Base-by-base conservation (phyloP, 148 eudicot species). In the Rhododendron williamsianum region DNA sequence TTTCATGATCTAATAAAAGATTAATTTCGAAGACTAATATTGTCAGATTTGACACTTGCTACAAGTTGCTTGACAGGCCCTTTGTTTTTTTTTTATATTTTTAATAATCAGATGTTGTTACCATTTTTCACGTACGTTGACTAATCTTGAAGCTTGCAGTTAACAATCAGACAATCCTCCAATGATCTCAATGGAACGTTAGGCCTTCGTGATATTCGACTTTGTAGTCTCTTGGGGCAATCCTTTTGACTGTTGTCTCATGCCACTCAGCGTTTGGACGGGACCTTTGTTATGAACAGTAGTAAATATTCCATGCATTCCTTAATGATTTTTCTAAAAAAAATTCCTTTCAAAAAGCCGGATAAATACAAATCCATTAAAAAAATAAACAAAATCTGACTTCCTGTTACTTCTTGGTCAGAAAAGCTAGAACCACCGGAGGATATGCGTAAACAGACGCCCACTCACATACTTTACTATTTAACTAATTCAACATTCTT, bases 381-480 rank as follows among this genome's bases (percentile, higher is more conserved):
- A 80, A 15, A 52, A 80, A 30, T 18, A 16, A 80, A 4, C n/a
- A 80, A 80, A 51, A 80, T 43, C 23, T 80, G 65, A 52, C 72
- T 76, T 77, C 51, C 4, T 76, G 51, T 74, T 77, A 56, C 81
- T 84, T 84, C 82, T 54, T 52, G 81, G 52, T 84, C 81, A 58
- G 86, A 76, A 77, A 84, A 84, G 81, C 49, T 56, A 49, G 56
- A 52, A 35, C 52, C 86, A 76, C 45, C 38, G 41, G 38, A 56
- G 86, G 23, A 77, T 56, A 77, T 76, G 63, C 81, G 43, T 19
- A 74, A 8, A 49, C n/a, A 71, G 78, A 65, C 1, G 7, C 21
- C 36, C 58, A 25, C 54, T 13, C 41, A 45, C 58, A 13, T 33
- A 1, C 2, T 27, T 19, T 12, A 25, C 30, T 48, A 65, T 30